Percentiles rank a stretch among this genome's conserved stretches.
Conservation (phyloP, 306 rosid species). For the Vigna trinervia region DNA sequence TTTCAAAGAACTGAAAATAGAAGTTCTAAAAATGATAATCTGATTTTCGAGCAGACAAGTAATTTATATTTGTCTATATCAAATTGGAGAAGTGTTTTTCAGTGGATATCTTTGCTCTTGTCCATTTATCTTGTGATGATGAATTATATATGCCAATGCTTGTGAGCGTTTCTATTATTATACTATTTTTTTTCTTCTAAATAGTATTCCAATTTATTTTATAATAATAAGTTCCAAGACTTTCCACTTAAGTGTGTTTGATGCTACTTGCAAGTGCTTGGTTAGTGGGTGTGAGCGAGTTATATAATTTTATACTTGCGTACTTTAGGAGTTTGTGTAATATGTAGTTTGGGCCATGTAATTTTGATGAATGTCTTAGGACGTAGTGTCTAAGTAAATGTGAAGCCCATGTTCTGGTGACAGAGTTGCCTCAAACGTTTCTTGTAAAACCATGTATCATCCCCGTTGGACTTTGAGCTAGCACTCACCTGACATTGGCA, state of each 20-base stretch:
- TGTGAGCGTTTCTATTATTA: slow-evolving; percentile 20
- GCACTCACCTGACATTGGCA: slow-evolving; percentile 72
- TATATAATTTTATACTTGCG: slow-evolving; percentile 8
- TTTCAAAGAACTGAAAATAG: slow-evolving; percentile 9
- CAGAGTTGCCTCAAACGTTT: slow-evolving; percentile 48
- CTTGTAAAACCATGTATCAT: slow-evolving; percentile 62
- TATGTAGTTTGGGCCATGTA: background rate
- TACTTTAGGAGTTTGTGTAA: slow-evolving; percentile 27
- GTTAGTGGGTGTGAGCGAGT: slow-evolving; percentile 14
- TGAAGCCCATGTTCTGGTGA: slow-evolving; percentile 30
- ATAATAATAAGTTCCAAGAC: slow-evolving; percentile 20
- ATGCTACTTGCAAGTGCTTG: slow-evolving; percentile 21
- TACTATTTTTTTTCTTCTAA: slow-evolving; percentile 19
- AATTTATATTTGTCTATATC: slow-evolving; percentile 3
- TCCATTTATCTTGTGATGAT: slow-evolving; percentile 16
- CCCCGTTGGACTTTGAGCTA: slow-evolving; percentile 61
- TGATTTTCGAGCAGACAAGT: slow-evolving; percentile 16
- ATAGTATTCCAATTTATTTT: slow-evolving; percentile 2
- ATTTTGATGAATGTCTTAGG: slow-evolving; percentile 14
- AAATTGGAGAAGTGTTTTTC: slow-evolving; percentile 7
- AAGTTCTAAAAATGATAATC: slow-evolving; percentile 26
- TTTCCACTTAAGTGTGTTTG: slow-evolving; percentile 15
- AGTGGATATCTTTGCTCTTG: background rate
- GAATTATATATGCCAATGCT: slow-evolving; percentile 37
- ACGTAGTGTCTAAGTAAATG: slow-evolving; percentile 28